Conservation (phyloP, 371 early-diverging fungal species). For the Nematocida sp. region DNA sequence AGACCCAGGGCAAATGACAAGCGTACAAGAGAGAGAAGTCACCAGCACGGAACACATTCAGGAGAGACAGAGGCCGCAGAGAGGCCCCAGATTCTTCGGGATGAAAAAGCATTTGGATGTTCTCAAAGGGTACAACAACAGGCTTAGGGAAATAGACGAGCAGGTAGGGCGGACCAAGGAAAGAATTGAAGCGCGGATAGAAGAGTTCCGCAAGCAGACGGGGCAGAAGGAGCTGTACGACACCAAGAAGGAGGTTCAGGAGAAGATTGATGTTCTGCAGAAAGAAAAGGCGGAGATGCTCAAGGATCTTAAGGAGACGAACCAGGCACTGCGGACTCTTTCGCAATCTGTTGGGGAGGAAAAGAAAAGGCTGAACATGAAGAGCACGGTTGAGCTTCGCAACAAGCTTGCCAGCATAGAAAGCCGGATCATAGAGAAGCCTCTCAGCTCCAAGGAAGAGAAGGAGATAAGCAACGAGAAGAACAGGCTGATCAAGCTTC, state of each 20-base stretch:
- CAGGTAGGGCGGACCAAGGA: slow-evolving; percentile 4
- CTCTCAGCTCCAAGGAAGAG: slow-evolving; percentile 39
- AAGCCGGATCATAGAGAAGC: slow-evolving; percentile 45
- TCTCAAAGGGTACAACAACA: slow-evolving; percentile 13
- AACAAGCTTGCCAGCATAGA: slow-evolving; percentile 24
- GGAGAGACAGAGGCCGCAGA: slow-evolving; percentile 7
- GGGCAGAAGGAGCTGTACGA: slow-evolving; percentile 51
- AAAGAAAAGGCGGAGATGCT: slow-evolving; percentile 10
- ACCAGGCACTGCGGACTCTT: slow-evolving; percentile 9
- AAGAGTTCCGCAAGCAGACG: slow-evolving; percentile 47
- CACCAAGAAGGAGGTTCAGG: slow-evolving; percentile 1
- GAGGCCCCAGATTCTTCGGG: slow-evolving; percentile 25
- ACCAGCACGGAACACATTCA: not conserved
- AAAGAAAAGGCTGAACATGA: slow-evolving; percentile 49
- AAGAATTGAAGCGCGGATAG: slow-evolving; percentile 32
- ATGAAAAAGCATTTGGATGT: slow-evolving; percentile 26
- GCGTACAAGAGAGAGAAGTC: not conserved
- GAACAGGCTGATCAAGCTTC: slow-evolving; percentile 34
- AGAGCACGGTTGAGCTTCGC: slow-evolving; percentile 38
- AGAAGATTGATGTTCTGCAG: not conserved
- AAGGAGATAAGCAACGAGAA: slow-evolving; percentile 38
- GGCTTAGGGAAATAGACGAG: slow-evolving; percentile 29
- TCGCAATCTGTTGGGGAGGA: slow-evolving; percentile 47
- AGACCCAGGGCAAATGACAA: slow-evolving; percentile 25
- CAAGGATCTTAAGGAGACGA: slow-evolving; percentile 6